Conservation (phyloP, 2,329 filamentous ascomycete species). For the Sarocladium brachiariae region DNA sequence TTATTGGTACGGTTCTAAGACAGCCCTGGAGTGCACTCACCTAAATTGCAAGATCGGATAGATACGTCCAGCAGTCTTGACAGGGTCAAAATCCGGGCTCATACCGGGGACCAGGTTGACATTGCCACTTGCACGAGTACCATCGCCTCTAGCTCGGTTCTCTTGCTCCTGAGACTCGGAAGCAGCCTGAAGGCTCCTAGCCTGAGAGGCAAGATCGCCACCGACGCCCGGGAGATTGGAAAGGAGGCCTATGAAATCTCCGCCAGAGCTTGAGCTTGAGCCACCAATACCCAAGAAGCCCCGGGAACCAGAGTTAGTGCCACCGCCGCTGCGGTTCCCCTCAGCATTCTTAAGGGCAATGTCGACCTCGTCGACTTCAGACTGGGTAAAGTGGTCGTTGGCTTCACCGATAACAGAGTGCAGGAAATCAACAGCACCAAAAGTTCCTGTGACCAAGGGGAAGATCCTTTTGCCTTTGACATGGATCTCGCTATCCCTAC, state of each 20-base stretch:
- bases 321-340: conserved; percentile 34
- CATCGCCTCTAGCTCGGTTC: conserved; percentile 35
- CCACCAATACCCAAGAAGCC: conserved; percentile 35
- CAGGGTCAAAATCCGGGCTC: conserved; percentile 68
- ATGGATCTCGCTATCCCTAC: conserved; percentile 58
- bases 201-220: conserved; percentile 59
- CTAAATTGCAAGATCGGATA: conserved; percentile 93
- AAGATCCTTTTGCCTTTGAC: conserved; percentile 58
- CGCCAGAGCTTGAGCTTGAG: conserved; percentile 17
- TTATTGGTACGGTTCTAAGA: too few species aligned
- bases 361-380: conserved; percentile 76
- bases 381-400: conserved; percentile 78
- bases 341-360: conserved; percentile 64
- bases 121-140: conserved; percentile 35
- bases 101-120: conserved; percentile 64
- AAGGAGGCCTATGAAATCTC: conserved; percentile 65
- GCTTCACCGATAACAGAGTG: conserved; percentile 74
- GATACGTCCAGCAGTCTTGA: conserved; percentile 71
- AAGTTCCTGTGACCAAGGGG: conserved; percentile 65
- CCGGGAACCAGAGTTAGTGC: conserved; percentile 29
- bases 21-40: neutral
- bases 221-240: conserved; percentile 67
- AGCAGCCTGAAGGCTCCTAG: conserved; percentile 51
- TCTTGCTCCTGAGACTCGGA: conserved; percentile 58
- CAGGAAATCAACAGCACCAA: conserved; percentile 78